Base-by-base conservation (phyloP, 345 rosid species). In the Geranium rotundifolium region DNA sequence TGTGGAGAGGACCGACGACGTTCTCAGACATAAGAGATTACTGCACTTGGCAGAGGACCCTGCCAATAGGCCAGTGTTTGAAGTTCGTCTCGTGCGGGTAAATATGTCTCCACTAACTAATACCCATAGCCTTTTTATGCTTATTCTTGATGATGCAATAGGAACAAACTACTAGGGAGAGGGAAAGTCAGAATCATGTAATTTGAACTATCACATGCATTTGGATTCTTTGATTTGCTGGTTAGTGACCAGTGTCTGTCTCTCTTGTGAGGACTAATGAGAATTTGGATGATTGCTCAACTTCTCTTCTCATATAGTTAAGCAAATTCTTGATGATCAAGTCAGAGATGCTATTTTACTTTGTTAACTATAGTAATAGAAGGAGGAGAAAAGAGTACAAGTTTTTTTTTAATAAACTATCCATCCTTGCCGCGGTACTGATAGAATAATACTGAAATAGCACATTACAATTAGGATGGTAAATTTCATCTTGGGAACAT, bases 1-100 rank as follows among this genome's bases (percentile, higher is more conserved):
- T 73, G 97, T 85, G 72, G 97, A 93, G 84, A 87, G 97, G 63
- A 97, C 99, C 31, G 97, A 86, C 69, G 97, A 90, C 73, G 97
- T 93, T 37, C 82, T 90, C 37, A 78, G 79, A 17, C 99, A 90
- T 70, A 89, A 84, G 75, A 82, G 90, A 73, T 63, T 93, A 61
- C 72, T 93, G 49, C 79, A 82, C 52, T 67, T 81, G 73, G 99
- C 97, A 7, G 91, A 90, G 68, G 86, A 81, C 69, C 90, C 91
- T 67, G 67, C 82, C 14, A 90, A 81, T 80, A 76, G 80, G 54
- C 95, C 90, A 56, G 99, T 77, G 8, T 90, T 93, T 62, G 91
- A 90, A 66, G 95, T 90, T 73, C 96, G 87, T 64, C 79, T 78
- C 9, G 99, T 93, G 10, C 97, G 88, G 95, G 99, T 87, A 54